These are phyloP conservation scores for Penicillium sp. DNA, from an alignment of 2,329 filamentous ascomycete genomes.

Conservation along the genomic window DNA sequence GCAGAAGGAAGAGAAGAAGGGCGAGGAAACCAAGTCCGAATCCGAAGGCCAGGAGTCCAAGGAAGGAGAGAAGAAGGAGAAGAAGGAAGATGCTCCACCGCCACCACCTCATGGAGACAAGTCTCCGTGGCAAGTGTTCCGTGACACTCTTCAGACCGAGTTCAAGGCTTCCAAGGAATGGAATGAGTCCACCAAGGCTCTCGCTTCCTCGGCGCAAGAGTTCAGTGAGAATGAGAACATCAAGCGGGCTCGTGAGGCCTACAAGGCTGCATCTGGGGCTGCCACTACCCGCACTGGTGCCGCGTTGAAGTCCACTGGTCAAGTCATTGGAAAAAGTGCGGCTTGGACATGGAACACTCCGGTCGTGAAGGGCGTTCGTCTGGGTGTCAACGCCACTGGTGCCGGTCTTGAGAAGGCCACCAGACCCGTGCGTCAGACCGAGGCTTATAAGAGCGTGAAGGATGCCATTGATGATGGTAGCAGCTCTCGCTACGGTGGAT, in stretches of 20 bases:
- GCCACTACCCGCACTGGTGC: slow-evolving; percentile 76
- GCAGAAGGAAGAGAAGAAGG: slow-evolving; percentile 40
- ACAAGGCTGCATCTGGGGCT: slow-evolving; percentile 80
- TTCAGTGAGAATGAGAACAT: slow-evolving; percentile 93
- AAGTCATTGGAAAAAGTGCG: slow-evolving; percentile 84
- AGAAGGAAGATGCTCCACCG: slow-evolving; percentile 69
- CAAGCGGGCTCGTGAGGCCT: slow-evolving; percentile 79
- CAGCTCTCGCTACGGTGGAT: slow-evolving; percentile 92
- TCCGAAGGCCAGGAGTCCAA: slow-evolving; percentile 32
- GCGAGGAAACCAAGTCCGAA: slow-evolving; percentile 32
- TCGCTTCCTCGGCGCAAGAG: slow-evolving; percentile 83
- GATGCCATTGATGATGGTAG: slow-evolving; percentile 96
- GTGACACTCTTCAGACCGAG: slow-evolving; percentile 89
- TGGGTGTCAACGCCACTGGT: slow-evolving; percentile 81
- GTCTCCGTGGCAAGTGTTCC: slow-evolving; percentile 98
- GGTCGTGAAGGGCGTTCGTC: slow-evolving; percentile 86
- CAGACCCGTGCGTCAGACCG: slow-evolving; percentile 87
- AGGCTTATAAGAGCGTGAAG: slow-evolving; percentile 92
- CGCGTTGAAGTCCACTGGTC: slow-evolving; percentile 81
- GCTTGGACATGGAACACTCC: slow-evolving; percentile 97
- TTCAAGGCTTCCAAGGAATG: slow-evolving; percentile 98
- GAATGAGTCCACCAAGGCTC: slow-evolving; percentile 97
- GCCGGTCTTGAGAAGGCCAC: slow-evolving; percentile 92
- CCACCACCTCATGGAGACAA: slow-evolving; percentile 98
- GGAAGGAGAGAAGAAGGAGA: slow-evolving; percentile 50